phyloP scores from a whole-genome alignment of 2,329 filamentous ascomycete species.

The Ilyonectria destructans region DNA sequence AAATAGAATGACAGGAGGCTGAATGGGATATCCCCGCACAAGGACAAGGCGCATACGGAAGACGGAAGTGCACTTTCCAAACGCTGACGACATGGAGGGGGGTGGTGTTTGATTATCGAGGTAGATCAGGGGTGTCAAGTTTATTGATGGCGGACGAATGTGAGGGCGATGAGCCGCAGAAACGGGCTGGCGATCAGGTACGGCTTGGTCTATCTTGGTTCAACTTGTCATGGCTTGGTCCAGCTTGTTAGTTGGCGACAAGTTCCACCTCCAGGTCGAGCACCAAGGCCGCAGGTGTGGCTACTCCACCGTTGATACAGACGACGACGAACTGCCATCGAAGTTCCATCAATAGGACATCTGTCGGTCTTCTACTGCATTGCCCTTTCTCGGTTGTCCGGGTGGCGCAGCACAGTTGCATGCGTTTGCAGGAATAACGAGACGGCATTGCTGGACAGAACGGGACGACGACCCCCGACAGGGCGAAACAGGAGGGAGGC shows the following conservation, averaged over 20 bases:
- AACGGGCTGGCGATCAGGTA: neutral
- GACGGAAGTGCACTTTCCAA: slow-evolving; percentile 11
- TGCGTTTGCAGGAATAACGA: neutral
- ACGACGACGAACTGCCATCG: neutral
- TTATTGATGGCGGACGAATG: slow-evolving; percentile 17
- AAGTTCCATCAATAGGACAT: slow-evolving; percentile 18
- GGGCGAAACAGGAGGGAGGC: slow-evolving; percentile 24
- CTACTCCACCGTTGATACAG: slow-evolving; percentile 15
- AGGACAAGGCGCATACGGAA: neutral
- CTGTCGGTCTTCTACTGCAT: neutral
- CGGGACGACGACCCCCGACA: slow-evolving; percentile 8
- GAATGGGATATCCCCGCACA: slow-evolving; percentile 13
- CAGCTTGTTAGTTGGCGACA: slow-evolving; percentile 13
- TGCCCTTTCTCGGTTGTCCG: slow-evolving; percentile 13
- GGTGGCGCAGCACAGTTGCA: slow-evolving; percentile 18
- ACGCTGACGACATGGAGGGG: slow-evolving; percentile 19
- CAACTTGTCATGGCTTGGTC: neutral
- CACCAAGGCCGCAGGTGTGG: slow-evolving; percentile 14
- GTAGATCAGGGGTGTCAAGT: slow-evolving; percentile 6
- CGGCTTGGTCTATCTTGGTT: neutral
- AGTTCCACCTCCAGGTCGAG: slow-evolving; percentile 19
- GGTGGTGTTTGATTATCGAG: neutral
- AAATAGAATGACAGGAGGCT: neutral
- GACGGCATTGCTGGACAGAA: slow-evolving; percentile 11
- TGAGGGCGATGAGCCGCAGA: slow-evolving; percentile 2